Conservation (phyloP, 148 eudicot genomes). For the Spergularia marina region DNA sequence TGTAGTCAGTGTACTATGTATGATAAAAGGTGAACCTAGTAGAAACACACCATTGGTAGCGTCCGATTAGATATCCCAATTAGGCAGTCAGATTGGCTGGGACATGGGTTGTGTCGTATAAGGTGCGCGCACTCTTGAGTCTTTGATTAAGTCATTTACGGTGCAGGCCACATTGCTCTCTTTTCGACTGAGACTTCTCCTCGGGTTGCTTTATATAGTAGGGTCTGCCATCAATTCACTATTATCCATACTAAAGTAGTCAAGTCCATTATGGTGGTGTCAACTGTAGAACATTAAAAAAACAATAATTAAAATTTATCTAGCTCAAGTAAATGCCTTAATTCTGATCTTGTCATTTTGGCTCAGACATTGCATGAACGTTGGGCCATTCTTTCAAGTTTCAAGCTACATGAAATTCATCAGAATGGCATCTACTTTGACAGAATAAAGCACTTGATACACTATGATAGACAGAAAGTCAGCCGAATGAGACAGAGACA, state of each 20-base stretch:
- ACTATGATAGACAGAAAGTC: not conserved
- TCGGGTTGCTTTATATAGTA: too few relatives aligned
- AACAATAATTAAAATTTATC: not conserved
- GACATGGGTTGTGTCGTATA: too few relatives aligned
- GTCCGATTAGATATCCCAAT: not conserved
- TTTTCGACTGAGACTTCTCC: too few relatives aligned
- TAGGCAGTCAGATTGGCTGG: too few relatives aligned
- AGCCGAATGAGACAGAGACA: not conserved
- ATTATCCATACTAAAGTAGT: too few relatives aligned
- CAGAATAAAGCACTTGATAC: not conserved
- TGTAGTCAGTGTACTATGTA: not conserved
- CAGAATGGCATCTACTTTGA: not conserved
- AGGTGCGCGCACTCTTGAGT: too few relatives aligned
- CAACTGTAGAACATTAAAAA: not conserved
- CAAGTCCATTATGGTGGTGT: not conserved
- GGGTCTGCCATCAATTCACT: too few relatives aligned
- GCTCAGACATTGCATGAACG: not conserved
- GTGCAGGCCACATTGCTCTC: too few relatives aligned
- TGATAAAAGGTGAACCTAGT: not conserved
- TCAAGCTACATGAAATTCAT: not conserved
- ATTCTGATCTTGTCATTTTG: not conserved
- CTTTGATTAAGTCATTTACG: too few relatives aligned
- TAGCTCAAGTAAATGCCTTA: not conserved
- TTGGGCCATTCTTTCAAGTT: not conserved
- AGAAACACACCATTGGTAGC: not conserved